These are phyloP conservation scores for Sporobolomyces phaffii DNA, from an alignment of 768 basidiomycete species.

Conservation along the genomic window DNA sequence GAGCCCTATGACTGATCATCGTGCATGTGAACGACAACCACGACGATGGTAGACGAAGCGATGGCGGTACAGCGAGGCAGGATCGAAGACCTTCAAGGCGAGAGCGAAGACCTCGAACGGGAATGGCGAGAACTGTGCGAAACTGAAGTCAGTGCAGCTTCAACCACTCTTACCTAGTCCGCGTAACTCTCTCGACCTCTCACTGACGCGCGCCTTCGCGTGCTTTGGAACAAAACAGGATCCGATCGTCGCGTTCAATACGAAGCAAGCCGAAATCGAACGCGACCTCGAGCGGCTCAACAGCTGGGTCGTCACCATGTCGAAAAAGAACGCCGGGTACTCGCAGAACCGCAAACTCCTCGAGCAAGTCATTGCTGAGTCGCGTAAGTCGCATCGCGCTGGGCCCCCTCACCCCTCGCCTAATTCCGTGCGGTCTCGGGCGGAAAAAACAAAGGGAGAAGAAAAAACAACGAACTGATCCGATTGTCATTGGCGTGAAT, in stretches of 20 bases:
- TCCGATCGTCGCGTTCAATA: conserved; percentile 49
- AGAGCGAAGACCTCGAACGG: conserved; percentile 61
- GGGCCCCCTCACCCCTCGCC: too few species aligned
- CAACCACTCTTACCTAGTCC: not conserved
- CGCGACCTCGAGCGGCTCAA: conserved; percentile 54
- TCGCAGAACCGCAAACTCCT: conserved; percentile 40
- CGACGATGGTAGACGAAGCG: not conserved
- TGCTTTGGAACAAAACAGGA: conserved; percentile 61
- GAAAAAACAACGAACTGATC: too few species aligned
- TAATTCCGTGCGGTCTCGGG: too few species aligned
- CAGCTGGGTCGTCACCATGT: conserved; percentile 43
- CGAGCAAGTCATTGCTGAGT: conserved; percentile 35
- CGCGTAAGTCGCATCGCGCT: conserved; percentile 51
- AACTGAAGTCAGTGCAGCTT: not conserved
- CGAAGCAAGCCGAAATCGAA: conserved; percentile 59
- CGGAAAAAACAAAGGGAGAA: too few species aligned
- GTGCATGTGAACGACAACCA: too few species aligned
- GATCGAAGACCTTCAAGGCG: conserved; percentile 44
- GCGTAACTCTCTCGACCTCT: not conserved
- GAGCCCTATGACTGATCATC: not conserved
- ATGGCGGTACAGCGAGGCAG: conserved; percentile 9
- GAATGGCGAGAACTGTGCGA: conserved; percentile 38
- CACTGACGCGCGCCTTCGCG: not conserved
- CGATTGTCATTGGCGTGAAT: not conserved
- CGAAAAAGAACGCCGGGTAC: conserved; percentile 60